Evolutionary conservation across 768 basidiomycete species (phyloP).

Genomic region (Polyporus arcularius): DNA sequence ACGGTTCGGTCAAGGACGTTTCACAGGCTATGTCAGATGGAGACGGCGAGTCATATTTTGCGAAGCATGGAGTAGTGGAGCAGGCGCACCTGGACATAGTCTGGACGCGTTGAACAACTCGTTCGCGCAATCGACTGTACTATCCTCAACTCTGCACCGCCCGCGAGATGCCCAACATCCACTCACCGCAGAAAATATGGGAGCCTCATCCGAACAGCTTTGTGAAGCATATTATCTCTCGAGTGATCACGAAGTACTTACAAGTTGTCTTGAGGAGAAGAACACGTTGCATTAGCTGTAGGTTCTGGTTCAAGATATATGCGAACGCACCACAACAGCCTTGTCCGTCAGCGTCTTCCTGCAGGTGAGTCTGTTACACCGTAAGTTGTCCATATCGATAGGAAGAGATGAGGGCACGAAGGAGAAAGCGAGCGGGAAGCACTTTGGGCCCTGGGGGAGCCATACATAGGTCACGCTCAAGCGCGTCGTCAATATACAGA

Average conservation of each 20-base stretch:
- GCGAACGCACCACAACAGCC: conserved; percentile 74
- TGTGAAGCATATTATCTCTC: neutral
- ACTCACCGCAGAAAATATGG: conserved; percentile 80
- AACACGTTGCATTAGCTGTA: neutral
- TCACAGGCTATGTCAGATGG: conserved; percentile 62
- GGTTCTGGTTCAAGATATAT: neutral
- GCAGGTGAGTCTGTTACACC: conserved; percentile 79
- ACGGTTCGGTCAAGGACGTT: conserved; percentile 80
- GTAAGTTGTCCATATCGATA: conserved; percentile 69
- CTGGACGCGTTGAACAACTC: conserved; percentile 77
- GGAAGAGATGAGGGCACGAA: neutral
- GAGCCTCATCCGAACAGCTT: conserved; percentile 52
- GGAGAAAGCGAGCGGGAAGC: neutral
- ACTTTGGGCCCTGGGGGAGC: too few relatives aligned
- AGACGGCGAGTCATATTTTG: neutral
- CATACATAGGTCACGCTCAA: too few relatives aligned
- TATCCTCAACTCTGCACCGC: neutral
- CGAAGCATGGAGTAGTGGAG: neutral
- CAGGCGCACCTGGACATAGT: conserved; percentile 67
- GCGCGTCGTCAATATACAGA: too few relatives aligned
- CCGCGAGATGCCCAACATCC: conserved; percentile 1
- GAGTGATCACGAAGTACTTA: conserved; percentile 30
- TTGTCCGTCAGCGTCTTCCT: conserved; percentile 69
- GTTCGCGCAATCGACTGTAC: conserved; percentile 79
- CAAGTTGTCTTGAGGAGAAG: conserved; percentile 52